Base-by-base conservation (phyloP, 2,329 filamentous ascomycete genomes). In the Achaetomium macrosporum region DNA sequence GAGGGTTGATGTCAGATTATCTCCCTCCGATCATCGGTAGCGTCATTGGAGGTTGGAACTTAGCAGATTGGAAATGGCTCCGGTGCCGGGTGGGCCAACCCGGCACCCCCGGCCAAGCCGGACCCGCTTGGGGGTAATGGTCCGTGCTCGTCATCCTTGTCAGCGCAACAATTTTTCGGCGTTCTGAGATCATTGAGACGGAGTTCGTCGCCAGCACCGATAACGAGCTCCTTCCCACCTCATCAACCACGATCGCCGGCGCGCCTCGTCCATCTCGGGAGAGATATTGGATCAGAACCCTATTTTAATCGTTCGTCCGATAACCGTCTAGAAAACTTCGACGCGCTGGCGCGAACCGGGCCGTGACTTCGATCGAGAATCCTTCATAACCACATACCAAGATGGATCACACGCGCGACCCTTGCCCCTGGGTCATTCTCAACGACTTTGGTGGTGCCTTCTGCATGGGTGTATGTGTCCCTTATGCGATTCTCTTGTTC, bases 371-470 rank as follows among this genome's bases (percentile, higher is more conserved):
- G n/a, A 25, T n/a, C 31, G 10, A 30, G 20, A 51, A 29, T 31
- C 20, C n/a, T 45, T 25, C 17, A 37, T 42, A 53, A 56, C 44
- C 46, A 50, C 39, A 42, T 35, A 29, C 43, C 48, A 59, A 61
- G 49, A 93, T 96, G 87, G 92, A 99, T 83, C 93, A 97, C 79
- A 87, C 88, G 59, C 83, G 93, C 76, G 93, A 97, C 73, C 93
- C 93, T 58, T 97, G 93, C 74, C 93, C 93, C 52, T 97, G 87
- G 85, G 91, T 97, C 67, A 88, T 93, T 61, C 81, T 97, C 62
- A 96, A 91, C 74, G 93, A 99, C 76, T 97, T 97, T 69, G 93
- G 93, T 59, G 93, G 93, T 74, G 93, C 92, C 53, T 96, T 97
- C 67, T 85, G 82, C 68, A 97, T 96, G 92, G 92, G 92, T 64